These are phyloP conservation scores for Termitomyces sp. DNA, from an alignment of 768 basidiomycete genomes.

Conservation along the genomic window DNA sequence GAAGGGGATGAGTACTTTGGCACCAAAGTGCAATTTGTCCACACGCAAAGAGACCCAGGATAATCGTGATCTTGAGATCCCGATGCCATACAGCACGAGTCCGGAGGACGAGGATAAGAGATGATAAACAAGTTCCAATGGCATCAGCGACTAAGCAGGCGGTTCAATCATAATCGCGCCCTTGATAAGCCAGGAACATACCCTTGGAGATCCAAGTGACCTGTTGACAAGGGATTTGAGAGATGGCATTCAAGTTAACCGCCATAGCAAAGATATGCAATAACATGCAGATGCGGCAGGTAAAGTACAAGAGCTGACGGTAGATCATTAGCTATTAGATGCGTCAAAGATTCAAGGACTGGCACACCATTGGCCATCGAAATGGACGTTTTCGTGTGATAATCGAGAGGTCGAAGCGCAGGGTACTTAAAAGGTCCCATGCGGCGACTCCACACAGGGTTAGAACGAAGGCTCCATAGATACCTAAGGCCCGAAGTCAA, in stretches of 20 bases:
- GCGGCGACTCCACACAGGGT: constrained; percentile 27
- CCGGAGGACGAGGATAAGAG: constrained; percentile 27
- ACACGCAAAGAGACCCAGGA: constrained; percentile 19
- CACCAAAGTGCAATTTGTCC: constrained; percentile 27
- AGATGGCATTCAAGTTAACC: constrained; percentile 28
- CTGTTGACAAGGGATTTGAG: constrained; percentile 26
- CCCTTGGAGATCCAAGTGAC: constrained; percentile 29
- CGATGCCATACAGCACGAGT: constrained; percentile 30
- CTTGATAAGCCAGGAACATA: constrained; percentile 6
- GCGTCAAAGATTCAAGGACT: background rate
- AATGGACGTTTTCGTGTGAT: constrained; percentile 23
- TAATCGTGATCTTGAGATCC: constrained; percentile 17
- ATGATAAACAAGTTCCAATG: constrained; percentile 26
- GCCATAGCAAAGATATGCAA: constrained; percentile 27
- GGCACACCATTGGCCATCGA: constrained; percentile 30
- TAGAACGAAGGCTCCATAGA: constrained; percentile 26
- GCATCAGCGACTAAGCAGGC: constrained; percentile 23
- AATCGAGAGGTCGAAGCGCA: constrained; percentile 28
- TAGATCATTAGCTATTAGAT: background rate
- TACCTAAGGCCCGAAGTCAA: constrained; percentile 14
- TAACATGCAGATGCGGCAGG: constrained; percentile 28
- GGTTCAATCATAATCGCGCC: background rate
- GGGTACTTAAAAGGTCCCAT: constrained; percentile 26
- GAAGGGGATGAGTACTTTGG: constrained; percentile 20
- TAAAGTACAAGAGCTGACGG: constrained; percentile 24